Conservation (phyloP, 768 basidiomycete species). For the Lactifluus echinatus region DNA sequence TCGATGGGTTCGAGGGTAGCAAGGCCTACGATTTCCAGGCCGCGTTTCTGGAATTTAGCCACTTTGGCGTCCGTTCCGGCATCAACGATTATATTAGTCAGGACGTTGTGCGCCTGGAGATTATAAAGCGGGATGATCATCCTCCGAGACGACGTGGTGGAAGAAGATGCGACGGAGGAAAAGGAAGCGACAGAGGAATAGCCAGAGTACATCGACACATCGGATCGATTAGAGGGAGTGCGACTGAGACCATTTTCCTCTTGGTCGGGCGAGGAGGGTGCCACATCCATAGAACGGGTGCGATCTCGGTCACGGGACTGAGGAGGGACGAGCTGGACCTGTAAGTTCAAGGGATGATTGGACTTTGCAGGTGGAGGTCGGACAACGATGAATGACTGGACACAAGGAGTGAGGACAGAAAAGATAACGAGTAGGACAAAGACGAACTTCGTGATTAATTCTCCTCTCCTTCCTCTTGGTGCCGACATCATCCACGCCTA, state of each 20-base stretch:
- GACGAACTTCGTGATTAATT: slow-evolving; percentile 39
- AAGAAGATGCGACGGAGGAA: slow-evolving; percentile 29
- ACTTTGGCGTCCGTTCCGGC: slow-evolving; percentile 65
- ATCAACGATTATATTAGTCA: slow-evolving; percentile 79
- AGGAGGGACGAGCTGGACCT: slow-evolving; percentile 84
- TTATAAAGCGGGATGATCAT: slow-evolving; percentile 84
- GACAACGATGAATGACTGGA: slow-evolving; percentile 84
- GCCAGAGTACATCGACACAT: slow-evolving; percentile 34
- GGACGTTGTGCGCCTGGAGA: slow-evolving; percentile 78
- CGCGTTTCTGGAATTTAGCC: slow-evolving; percentile 61
- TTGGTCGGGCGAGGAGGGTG: slow-evolving; percentile 26
- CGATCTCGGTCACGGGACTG: slow-evolving; percentile 34
- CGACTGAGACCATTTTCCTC: slow-evolving; percentile 29
- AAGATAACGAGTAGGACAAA: slow-evolving; percentile 8
- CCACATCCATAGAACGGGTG: slow-evolving; percentile 38
- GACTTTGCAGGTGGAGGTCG: slow-evolving; percentile 78
- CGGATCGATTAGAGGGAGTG: slow-evolving; percentile 46
- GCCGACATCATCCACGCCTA: slow-evolving; percentile 26
- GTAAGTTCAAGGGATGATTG: slow-evolving; percentile 85
- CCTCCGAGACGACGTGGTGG: slow-evolving; percentile 44
- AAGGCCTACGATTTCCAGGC: slow-evolving; percentile 70
- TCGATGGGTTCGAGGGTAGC: slow-evolving; percentile 77
- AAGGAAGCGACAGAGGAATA: slow-evolving; percentile 42
- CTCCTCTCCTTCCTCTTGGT: slow-evolving; percentile 40
- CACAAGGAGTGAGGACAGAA: neutral